Percentiles rank a stretch among this genome's conserved stretches.
Evolutionary conservation across 345 rosid genomes (phyloP).

Genomic region (Citropsis articulata): DNA sequence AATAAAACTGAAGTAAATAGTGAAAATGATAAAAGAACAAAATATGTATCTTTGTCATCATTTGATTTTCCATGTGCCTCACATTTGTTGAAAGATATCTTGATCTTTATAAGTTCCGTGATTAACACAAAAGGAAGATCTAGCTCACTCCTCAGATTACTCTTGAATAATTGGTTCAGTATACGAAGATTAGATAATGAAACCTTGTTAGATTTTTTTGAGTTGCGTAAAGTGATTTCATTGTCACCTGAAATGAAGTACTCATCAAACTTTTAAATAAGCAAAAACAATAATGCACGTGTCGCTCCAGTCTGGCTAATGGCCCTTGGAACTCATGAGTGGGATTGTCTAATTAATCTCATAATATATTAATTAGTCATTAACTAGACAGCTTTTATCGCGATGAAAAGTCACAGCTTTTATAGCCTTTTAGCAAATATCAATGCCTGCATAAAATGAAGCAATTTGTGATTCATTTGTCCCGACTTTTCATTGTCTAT

Average conservation of each 20-base stretch:
- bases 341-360: not conserved
- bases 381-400: not conserved
- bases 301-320: too few species aligned
- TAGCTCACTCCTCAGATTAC: not conserved
- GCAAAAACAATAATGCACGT: not conserved
- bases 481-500: not conserved
- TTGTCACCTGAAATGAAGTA: not conserved
- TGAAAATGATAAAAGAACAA: too few species aligned
- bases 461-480: not conserved
- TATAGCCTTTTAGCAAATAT: not conserved
- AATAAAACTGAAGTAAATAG: not conserved
- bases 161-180: not conserved
- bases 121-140: not conserved
- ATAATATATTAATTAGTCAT: not conserved
- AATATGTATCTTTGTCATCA: too few species aligned
- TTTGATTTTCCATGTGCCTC: not conserved
- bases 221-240: not conserved
- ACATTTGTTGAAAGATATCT: not conserved
- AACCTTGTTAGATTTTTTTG: too few species aligned
- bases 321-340: not conserved
- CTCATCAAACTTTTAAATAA: not conserved
- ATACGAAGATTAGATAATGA: not conserved
- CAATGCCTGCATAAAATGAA: too few species aligned
- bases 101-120: not conserved
- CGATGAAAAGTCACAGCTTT: slow-evolving; percentile 4